Conservation (phyloP, 2,329 filamentous ascomycete species). For the Ceratocystis lukuohia region DNA sequence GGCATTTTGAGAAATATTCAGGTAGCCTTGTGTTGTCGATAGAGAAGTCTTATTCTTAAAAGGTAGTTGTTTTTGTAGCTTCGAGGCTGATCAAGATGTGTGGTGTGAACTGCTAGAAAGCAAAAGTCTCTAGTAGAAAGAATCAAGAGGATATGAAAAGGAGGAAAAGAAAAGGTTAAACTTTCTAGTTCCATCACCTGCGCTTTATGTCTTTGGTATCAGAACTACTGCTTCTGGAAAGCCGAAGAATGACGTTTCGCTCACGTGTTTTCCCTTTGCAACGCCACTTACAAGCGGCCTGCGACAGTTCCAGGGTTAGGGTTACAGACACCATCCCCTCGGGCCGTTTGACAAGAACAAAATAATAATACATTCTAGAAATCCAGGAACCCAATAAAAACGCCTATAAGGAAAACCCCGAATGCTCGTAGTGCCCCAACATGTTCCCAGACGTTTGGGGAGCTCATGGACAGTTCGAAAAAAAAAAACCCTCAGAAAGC, state of each 20-base stretch:
- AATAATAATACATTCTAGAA: neutral
- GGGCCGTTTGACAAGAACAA: neutral
- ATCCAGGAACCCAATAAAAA: neutral
- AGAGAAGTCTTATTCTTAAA: neutral
- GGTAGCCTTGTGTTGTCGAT: neutral
- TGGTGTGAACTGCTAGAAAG: neutral
- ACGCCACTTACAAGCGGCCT: neutral
- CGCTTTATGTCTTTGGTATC: constrained; percentile 2
- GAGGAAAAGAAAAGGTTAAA: neutral
- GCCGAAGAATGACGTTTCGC: constrained; percentile 7
- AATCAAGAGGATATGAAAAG: neutral
- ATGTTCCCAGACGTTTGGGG: neutral
- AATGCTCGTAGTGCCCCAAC: neutral
- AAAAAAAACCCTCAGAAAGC: neutral
- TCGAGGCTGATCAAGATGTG: neutral
- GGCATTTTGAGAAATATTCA: constrained; percentile 36
- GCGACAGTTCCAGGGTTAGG: neutral
- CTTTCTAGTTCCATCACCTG: neutral
- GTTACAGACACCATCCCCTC: neutral
- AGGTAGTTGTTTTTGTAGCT: too few relatives aligned
- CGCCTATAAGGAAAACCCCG: neutral
- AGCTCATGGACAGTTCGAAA: neutral
- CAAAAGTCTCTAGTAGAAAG: neutral
- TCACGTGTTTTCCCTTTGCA: constrained; percentile 2
- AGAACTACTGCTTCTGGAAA: constrained; percentile 6